A percentile compares a stretch with the other conserved stretches of the same genome.
Evolutionary conservation across 225 moss, liverwort and hornwort genomes (phyloP).

Genomic region (Climacium dendroides): DNA sequence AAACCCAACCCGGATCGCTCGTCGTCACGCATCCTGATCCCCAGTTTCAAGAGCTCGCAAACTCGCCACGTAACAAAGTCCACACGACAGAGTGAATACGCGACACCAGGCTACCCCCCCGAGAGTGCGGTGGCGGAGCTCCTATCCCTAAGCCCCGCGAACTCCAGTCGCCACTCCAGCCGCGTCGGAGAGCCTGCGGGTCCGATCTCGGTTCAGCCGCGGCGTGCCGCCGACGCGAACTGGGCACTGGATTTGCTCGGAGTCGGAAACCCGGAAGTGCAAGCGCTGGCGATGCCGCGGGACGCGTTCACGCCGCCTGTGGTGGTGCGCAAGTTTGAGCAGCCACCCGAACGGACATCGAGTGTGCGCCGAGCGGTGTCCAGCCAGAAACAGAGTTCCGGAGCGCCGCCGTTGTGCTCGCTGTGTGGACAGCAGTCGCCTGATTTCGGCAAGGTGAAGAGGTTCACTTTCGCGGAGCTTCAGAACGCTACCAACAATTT

Average conservation of each 20-base stretch:
- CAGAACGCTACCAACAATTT: slow-evolving; percentile 40
- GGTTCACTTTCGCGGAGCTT: slow-evolving; percentile 30
- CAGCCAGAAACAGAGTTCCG: slow-evolving; percentile 2
- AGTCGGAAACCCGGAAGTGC: slow-evolving; percentile 20
- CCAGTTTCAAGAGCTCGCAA: background rate
- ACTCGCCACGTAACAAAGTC: background rate
- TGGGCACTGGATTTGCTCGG: slow-evolving; percentile 36
- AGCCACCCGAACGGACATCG: background rate
- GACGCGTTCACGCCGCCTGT: background rate
- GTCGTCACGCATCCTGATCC: background rate
- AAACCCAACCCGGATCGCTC: background rate
- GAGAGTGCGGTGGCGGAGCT: background rate
- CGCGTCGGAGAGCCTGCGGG: background rate
- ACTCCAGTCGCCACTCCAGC: background rate
- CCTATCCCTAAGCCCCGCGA: background rate
- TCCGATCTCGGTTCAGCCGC: slow-evolving; percentile 31
- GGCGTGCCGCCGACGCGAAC: slow-evolving; percentile 20
- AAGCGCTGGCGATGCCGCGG: slow-evolving; percentile 2
- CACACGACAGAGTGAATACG: background rate
- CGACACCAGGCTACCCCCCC: background rate
- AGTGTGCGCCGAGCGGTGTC: background rate
- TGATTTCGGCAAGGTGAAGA: slow-evolving; percentile 32
- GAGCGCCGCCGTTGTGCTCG: slow-evolving; percentile 45
- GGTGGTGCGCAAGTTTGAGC: background rate
- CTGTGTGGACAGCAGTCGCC: slow-evolving; percentile 40